A percentile compares a stretch with the other conserved stretches of the same genome.
Conservation (phyloP, 495 filamentous ascomycete species). For the Trichoderma parareesei region DNA sequence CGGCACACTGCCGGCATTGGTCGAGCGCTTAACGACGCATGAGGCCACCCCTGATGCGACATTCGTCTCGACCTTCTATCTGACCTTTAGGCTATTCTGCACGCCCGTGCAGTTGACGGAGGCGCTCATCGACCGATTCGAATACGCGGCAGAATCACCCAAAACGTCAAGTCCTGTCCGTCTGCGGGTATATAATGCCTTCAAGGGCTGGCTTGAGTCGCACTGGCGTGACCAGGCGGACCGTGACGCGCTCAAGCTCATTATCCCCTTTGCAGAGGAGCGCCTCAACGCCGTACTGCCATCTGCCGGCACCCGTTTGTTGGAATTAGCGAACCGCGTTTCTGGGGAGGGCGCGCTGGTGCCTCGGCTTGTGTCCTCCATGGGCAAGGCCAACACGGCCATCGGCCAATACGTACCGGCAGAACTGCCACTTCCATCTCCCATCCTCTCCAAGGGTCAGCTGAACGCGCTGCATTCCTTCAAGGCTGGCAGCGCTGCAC, state of each 20-base stretch:
- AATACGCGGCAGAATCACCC: constrained; percentile 75
- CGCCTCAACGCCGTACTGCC: constrained; percentile 61
- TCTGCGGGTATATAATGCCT: constrained; percentile 87
- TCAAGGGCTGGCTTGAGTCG: constrained; percentile 95
- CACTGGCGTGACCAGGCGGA: constrained; percentile 87
- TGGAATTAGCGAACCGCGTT: constrained; percentile 77
- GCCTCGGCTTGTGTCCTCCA: constrained; percentile 79
- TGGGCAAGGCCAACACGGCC: constrained; percentile 77
- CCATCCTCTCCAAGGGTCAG: constrained; percentile 69
- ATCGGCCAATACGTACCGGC: constrained; percentile 58
- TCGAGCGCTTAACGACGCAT: constrained; percentile 88
- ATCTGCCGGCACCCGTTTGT: constrained; percentile 67
- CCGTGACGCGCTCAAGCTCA: constrained; percentile 60
- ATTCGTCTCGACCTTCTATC: constrained; percentile 92
- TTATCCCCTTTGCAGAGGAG: constrained; percentile 68
- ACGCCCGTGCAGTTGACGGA: constrained; percentile 72
- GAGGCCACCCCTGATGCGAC: constrained; percentile 87
- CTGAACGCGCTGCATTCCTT: constrained; percentile 61
- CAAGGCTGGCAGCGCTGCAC: constrained; percentile 58
- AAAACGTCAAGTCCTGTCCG: constrained; percentile 70
- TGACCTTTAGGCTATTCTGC: constrained; percentile 93
- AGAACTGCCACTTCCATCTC: constrained; percentile 61
- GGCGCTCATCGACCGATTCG: constrained; percentile 78
- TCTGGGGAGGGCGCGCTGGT: constrained; percentile 67
- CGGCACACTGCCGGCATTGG: constrained; percentile 80